Evolutionary conservation across 2,329 filamentous ascomycete species (phyloP).

Genomic region (Colletotrichum sp.): DNA sequence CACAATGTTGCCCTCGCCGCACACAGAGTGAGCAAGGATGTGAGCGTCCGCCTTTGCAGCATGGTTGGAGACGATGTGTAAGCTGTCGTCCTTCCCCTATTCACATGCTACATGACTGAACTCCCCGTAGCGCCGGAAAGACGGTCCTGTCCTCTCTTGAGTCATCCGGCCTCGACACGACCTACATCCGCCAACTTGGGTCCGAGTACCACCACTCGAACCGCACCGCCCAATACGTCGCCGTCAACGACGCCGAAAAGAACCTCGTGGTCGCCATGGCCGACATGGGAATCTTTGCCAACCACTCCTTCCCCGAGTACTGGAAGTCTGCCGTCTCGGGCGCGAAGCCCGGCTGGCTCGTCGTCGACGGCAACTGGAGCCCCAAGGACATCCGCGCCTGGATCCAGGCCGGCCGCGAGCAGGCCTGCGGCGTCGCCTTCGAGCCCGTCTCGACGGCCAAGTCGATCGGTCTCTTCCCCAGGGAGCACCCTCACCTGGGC

Average conservation of each 20-base stretch:
- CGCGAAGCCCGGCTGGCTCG: conserved; percentile 73
- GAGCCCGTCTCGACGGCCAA: conserved; percentile 91
- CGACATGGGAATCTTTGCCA: conserved; percentile 87
- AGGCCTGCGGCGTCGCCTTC: conserved; percentile 70
- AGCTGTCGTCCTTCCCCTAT: conserved; percentile 28
- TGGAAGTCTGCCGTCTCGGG: conserved; percentile 66
- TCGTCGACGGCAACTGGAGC: conserved; percentile 89
- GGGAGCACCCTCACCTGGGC: conserved; percentile 42
- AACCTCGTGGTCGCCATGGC: conserved; percentile 93
- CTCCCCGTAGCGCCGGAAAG: conserved; percentile 66
- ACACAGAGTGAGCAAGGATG: conserved; percentile 66
- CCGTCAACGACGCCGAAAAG: conserved; percentile 83
- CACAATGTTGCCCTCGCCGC: conserved; percentile 90
- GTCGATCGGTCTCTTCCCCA: conserved; percentile 69
- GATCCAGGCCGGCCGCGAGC: conserved; percentile 64
- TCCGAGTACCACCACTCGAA: conserved; percentile 53
- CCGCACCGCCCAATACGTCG: conserved; percentile 89
- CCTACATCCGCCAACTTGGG: conserved; percentile 64
- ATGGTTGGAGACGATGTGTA: conserved; percentile 80
- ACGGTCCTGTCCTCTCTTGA: conserved; percentile 72
- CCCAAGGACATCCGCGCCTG: conserved; percentile 69
- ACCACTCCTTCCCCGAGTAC: conserved; percentile 53
- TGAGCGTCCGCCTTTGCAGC: conserved; percentile 76
- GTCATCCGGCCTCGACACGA: conserved; percentile 66
- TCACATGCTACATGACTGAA: not conserved